Base-by-base conservation (phyloP, 352 stramenopile species). In the Phytopythium mirpurense region DNA sequence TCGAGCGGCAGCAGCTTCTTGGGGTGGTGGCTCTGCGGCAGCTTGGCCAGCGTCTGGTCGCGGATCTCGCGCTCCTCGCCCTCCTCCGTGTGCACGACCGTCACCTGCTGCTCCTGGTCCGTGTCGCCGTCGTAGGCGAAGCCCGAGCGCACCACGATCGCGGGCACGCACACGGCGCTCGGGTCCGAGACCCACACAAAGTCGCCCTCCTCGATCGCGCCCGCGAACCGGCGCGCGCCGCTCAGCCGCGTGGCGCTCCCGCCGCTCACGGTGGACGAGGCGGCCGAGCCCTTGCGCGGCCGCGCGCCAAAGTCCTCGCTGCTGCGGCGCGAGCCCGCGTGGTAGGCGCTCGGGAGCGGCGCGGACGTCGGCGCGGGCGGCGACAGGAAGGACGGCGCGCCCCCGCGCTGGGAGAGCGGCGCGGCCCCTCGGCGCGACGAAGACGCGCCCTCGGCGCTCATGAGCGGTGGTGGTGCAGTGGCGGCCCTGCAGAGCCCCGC, bases 1-100 rank as follows among this genome's bases (percentile, higher is more conserved):
- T 73, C 65, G 23, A 84, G 55, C 11, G 77, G 64, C 34, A 74
- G 57, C 31, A 84, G 48, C 38, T 83, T 67, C 53, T 90, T 90
- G 9, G 80, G 77, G 51, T 90, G 77, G 49, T 90, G 80, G 18
- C 58, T 71, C 4, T 55, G 26, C 27, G 80, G 80, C 50, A 90
- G 54, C 51, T 80, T 80, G 27, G 88, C 54, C 35, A 89, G 62
- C 57, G 75, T 55, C 5, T 72, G 66, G 35, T 76, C 67, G 29
- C 80, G 74, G 18, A 93, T 72, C 40, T 86, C 79, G 35, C 79
- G 77, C 59, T 93, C 83, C 51, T 93, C 83, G 23, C 79, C 79
- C 40, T 93, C 83, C 29, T 93, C 83, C 10, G 83, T 93, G 62
- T 93, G 83, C 11, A 93, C 78, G 15, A 90, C 70, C 23, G 73